Conservation (phyloP, 257 asterid genomes). For the Parsonsia alboflavescens region DNA sequence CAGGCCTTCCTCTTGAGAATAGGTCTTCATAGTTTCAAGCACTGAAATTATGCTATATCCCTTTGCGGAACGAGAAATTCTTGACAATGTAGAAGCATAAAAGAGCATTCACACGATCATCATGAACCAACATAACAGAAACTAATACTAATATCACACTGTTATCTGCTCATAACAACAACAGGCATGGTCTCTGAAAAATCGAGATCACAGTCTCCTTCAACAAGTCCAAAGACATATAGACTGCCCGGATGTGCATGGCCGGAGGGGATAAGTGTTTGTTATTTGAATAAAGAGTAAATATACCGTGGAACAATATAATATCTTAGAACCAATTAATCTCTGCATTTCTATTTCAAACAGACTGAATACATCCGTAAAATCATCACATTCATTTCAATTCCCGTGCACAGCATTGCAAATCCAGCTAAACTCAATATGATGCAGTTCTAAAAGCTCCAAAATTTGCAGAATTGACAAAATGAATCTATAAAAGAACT, state of each 20-base stretch:
- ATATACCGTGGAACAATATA: background rate
- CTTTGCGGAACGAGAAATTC: constrained; percentile 91
- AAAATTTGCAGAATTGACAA: background rate
- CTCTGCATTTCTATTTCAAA: background rate
- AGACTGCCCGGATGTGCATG: constrained; percentile 99
- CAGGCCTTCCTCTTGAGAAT: constrained; percentile 81
- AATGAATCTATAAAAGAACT: background rate
- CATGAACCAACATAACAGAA: background rate
- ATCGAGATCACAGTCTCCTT: constrained; percentile 81
- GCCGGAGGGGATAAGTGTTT: constrained; percentile 37
- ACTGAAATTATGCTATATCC: constrained; percentile 81
- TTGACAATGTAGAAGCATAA: constrained; percentile 31
- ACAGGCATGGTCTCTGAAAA: constrained; percentile 99
- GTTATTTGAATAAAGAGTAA: background rate
- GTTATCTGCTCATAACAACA: constrained; percentile 48
- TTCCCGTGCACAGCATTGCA: background rate
- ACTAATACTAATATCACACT: background rate
- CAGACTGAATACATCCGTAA: background rate
- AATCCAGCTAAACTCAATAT: too few species aligned
- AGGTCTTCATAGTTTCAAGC: constrained; percentile 92
- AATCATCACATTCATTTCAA: background rate
- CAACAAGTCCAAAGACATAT: constrained; percentile 93
- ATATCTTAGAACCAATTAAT: background rate
- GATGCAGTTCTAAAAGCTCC: background rate
- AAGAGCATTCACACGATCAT: background rate